Conservation (phyloP, 352 stramenopile species). For the Phytophthora melonis region DNA sequence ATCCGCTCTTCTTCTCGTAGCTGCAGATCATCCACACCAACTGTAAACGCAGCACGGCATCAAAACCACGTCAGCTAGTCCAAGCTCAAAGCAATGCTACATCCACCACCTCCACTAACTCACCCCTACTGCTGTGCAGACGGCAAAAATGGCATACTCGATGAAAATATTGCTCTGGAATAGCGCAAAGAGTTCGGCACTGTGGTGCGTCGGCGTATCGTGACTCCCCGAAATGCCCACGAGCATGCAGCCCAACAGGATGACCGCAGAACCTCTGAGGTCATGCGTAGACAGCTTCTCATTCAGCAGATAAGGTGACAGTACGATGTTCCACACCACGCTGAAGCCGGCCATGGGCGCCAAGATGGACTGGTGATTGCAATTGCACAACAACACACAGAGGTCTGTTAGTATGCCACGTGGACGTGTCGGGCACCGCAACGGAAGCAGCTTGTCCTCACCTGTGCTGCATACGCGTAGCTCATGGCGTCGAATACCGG, state of each 20-base stretch:
- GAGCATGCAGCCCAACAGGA: slow-evolving; percentile 78
- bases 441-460: slow-evolving; percentile 24
- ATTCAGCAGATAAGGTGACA: slow-evolving; percentile 83
- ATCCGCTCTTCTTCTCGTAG: slow-evolving; percentile 68
- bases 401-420: slow-evolving; percentile 30
- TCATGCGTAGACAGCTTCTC: slow-evolving; percentile 83
- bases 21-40: slow-evolving; percentile 80
- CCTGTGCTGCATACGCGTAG: slow-evolving; percentile 87
- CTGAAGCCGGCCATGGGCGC: slow-evolving; percentile 89
- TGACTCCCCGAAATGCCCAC: slow-evolving; percentile 87
- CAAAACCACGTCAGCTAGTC: slow-evolving; percentile 8
- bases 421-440: slow-evolving; percentile 4
- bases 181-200: slow-evolving; percentile 80
- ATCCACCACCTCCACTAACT: slow-evolving; percentile 12
- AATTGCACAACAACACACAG: slow-evolving; percentile 30
- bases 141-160: slow-evolving; percentile 64
- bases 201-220: slow-evolving; percentile 79
- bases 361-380: slow-evolving; percentile 70
- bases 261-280: slow-evolving; percentile 75
- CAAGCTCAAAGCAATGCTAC: background rate
- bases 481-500: slow-evolving; percentile 89
- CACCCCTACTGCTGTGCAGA: slow-evolving; percentile 53
- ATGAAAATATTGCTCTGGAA: slow-evolving; percentile 81
- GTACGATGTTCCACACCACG: slow-evolving; percentile 90
- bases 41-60: slow-evolving; percentile 38